Evolutionary conservation across 805 yeast species (phyloP), one percentile per base, ranked within the genome.

Genomic region (Wickerhamomyces rabaulensis): DNA sequence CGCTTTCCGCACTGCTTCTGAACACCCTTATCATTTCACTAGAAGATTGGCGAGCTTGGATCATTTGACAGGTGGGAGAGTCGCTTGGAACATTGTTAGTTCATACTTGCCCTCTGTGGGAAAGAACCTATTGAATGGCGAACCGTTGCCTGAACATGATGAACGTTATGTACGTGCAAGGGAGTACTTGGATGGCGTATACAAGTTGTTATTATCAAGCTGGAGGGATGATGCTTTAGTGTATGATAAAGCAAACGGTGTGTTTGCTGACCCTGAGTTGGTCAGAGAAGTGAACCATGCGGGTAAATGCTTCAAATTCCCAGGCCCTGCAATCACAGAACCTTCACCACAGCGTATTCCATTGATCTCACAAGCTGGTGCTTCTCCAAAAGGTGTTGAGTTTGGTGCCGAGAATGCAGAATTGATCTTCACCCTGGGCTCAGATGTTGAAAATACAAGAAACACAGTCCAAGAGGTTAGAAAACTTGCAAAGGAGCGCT

Each of bases 21-120:
- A 72, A 42, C 65, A 64, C 21, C 76, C 76, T 1, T 67, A 62
- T 39, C 68, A 65, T 46, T 62, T 71, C 45, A 69, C 72, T 10
- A 43, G 55, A 26, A 35, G 52, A 9, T 23, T 52, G 3, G 47
- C 49, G 26, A 41, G 76, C 0, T 57, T 72, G 42, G 76, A 72
- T 47, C 73, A 70, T 46, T 61, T 71, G 40, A 63, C 72, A 4
- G 58, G 60, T 15, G 76, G 76, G 6, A 61, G 76, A 47, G 55
- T 72, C 42, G 76, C 75, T 16, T 72, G 76, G 76, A 72, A 72
- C 50, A 64, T 72, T 19, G 75, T 72, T 25, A 65, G 73, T 9
- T 67, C 74, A 2, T 70, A 71, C 44, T 57, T 68, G 39, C 73
- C 70, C 41, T 64, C 70, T 53, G 74, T 73, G 7, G 69, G 75